phyloP scores from a whole-genome alignment of 805 yeast genomes.

The Komagataella ulmi region DNA sequence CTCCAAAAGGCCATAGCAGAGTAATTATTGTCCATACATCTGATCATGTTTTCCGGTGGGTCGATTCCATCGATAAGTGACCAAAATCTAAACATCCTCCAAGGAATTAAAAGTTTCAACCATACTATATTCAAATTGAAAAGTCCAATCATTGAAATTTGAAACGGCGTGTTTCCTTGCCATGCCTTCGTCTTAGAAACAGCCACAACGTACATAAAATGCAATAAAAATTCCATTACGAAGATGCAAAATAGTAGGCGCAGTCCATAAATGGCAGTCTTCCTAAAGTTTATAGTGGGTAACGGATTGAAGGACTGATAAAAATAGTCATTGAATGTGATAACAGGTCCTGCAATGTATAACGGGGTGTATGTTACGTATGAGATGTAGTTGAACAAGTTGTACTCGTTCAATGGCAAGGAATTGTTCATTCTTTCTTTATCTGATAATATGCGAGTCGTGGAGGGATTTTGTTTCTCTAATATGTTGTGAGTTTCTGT shows the following conservation, averaged over 20 bases:
- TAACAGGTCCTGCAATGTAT: slow-evolving; percentile 88
- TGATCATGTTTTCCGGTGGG: slow-evolving; percentile 94
- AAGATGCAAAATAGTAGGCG: slow-evolving; percentile 63
- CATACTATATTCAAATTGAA: slow-evolving; percentile 86
- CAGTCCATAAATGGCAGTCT: slow-evolving; percentile 47
- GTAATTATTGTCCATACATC: slow-evolving; percentile 91
- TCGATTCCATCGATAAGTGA: slow-evolving; percentile 84
- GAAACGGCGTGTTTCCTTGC: slow-evolving; percentile 82
- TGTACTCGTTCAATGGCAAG: slow-evolving; percentile 47
- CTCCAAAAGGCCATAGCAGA: slow-evolving; percentile 96
- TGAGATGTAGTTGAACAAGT: slow-evolving; percentile 52
- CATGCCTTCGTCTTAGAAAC: slow-evolving; percentile 84
- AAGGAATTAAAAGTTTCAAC: slow-evolving; percentile 86
- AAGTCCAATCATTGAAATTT: slow-evolving; percentile 87
- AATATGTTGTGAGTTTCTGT: slow-evolving; percentile 1
- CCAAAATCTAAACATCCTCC: slow-evolving; percentile 95
- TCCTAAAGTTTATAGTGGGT: slow-evolving; percentile 40
- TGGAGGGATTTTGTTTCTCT: slow-evolving; percentile 5
- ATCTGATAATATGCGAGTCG: slow-evolving; percentile 30
- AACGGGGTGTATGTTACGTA: slow-evolving; percentile 79
- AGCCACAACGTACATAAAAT: slow-evolving; percentile 86
- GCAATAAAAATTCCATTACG: slow-evolving; percentile 82
- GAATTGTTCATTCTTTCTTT: slow-evolving; percentile 54
- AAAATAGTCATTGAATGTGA: slow-evolving; percentile 84
- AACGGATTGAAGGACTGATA: slow-evolving; percentile 54